Conservation (phyloP, 2,329 filamentous ascomycete species). For the Alternaria arbusti region DNA sequence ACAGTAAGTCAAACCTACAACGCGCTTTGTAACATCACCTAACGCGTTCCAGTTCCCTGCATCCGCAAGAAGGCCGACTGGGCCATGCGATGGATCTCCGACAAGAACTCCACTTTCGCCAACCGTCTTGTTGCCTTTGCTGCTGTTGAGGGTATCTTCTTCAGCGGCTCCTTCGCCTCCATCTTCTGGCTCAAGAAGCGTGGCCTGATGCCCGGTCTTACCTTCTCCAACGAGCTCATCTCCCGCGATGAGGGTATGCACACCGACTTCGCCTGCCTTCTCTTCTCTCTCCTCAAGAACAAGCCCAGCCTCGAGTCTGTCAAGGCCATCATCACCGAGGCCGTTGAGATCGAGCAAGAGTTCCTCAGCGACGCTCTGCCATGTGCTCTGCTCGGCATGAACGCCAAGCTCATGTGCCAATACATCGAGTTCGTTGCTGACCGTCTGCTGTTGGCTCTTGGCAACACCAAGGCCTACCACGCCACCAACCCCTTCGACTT, state of each 20-base stretch:
- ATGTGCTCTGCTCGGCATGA: conserved; percentile 95
- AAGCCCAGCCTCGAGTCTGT: conserved; percentile 84
- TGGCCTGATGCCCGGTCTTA: conserved; percentile 96
- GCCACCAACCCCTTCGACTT: conserved; percentile 98
- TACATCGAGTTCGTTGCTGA: conserved; percentile 99
- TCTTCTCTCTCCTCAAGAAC: conserved; percentile 97
- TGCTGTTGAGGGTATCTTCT: conserved; percentile 99
- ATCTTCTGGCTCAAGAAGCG: conserved; percentile 99
- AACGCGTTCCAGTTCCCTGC: conserved; percentile 73
- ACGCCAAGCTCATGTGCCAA: conserved; percentile 95
- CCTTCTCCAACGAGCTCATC: conserved; percentile 99
- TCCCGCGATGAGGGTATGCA: conserved; percentile 99
- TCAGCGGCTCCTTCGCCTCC: conserved; percentile 96
- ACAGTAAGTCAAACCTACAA: conserved; percentile 66
- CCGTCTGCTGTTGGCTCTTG: conserved; percentile 88
- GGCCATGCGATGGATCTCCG: conserved; percentile 93
- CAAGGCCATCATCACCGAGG: conserved; percentile 88
- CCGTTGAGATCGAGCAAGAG: conserved; percentile 94
- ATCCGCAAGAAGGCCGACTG: conserved; percentile 99
- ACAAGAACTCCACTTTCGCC: conserved; percentile 92
- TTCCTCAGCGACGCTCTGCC: conserved; percentile 96
- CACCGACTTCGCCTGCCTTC: conserved; percentile 96
- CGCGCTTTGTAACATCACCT: conserved; percentile 23
- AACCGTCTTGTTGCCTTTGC: conserved; percentile 96
- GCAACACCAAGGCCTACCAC: conserved; percentile 94